phyloP scores from a whole-genome alignment of 495 filamentous ascomycete species.

The Neurospora hispaniola region DNA sequence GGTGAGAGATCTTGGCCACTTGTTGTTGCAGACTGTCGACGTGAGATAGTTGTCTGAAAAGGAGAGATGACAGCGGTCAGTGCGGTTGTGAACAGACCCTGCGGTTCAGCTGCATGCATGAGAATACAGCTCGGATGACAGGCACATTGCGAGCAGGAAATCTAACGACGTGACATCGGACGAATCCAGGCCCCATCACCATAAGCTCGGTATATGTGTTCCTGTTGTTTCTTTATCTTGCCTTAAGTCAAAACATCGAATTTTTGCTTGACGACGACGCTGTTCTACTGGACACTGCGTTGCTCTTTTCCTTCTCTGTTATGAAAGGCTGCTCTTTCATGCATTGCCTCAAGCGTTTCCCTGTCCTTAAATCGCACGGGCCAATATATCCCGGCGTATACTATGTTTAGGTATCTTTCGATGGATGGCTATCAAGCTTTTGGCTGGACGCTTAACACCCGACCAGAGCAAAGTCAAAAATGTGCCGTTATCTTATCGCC shows the following conservation, averaged over 20 bases:
- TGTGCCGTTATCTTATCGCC: neutral
- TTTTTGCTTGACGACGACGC: neutral
- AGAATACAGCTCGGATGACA: neutral
- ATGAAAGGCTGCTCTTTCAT: neutral
- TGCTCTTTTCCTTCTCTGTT: neutral
- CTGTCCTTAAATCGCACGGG: neutral
- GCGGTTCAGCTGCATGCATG: neutral
- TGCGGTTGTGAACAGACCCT: neutral
- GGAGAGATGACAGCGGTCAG: neutral
- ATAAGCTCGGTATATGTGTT: neutral
- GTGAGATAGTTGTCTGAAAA: neutral
- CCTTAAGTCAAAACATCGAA: neutral
- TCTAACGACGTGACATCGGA: neutral
- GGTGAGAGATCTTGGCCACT: neutral
- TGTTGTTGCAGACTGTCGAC: neutral
- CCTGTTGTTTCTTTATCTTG: neutral
- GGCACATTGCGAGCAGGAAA: neutral
- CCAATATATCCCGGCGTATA: neutral
- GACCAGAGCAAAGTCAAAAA: neutral
- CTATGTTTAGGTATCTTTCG: neutral
- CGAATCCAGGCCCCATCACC: neutral
- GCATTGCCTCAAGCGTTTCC: neutral
- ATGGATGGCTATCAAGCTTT: neutral
- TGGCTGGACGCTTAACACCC: neutral
- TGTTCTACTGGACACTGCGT: neutral